phyloP scores from a whole-genome alignment of 306 rosid genomes.

The Prunus padus region DNA sequence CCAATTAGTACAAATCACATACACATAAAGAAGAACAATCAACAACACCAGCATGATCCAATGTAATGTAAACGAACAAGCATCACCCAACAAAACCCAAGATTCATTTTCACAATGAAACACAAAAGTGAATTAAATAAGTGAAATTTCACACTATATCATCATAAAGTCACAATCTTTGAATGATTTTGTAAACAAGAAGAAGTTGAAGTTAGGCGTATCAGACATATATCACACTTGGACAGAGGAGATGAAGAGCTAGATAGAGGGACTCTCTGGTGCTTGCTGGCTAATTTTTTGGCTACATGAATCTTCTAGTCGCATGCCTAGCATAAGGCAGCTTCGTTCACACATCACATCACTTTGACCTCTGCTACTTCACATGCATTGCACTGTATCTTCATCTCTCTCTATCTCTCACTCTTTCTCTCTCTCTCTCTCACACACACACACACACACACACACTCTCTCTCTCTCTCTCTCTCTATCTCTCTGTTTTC shows the following conservation, averaged over 20 bases:
- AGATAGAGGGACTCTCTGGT: slow-evolving; percentile 71
- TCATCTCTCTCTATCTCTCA: slow-evolving; percentile 41
- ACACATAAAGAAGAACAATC: too few relatives aligned
- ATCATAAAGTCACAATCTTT: background rate
- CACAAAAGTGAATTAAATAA: background rate
- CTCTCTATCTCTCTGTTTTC: background rate
- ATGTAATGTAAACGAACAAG: background rate
- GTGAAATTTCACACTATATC: background rate
- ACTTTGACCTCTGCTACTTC: slow-evolving; percentile 62
- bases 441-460: too few relatives aligned
- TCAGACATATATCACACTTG: slow-evolving; percentile 34
- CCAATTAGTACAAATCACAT: background rate
- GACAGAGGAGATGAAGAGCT: slow-evolving; percentile 66
- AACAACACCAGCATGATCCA: background rate
- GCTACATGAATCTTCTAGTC: slow-evolving; percentile 74
- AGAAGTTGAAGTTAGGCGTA: background rate
- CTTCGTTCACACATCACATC: slow-evolving; percentile 72
- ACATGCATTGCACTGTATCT: slow-evolving; percentile 77
- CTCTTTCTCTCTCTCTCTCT: background rate
- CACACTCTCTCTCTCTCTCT: slow-evolving; percentile 22
- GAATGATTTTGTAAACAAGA: background rate
- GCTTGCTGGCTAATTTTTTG: slow-evolving; percentile 71
- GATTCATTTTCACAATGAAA: background rate
- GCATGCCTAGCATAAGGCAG: slow-evolving; percentile 69
- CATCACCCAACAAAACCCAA: background rate